These are phyloP conservation scores for Tuctoria greenei DNA, from an alignment of 176 grass and related monocot species.

Conservation along the genomic window DNA sequence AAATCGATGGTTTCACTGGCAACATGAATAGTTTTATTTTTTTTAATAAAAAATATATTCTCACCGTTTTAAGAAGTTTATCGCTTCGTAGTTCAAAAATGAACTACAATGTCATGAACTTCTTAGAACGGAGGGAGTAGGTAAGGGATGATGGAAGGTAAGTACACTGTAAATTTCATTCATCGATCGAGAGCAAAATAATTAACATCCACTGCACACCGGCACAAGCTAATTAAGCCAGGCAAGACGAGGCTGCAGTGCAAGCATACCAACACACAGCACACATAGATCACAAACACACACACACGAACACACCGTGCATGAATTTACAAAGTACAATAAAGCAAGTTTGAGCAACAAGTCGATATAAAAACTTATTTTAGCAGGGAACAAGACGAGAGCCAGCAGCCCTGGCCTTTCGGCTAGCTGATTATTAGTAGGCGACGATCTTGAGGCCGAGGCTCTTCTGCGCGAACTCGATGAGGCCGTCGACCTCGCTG, in stretches of 20 bases:
- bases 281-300: slow-evolving; percentile 1
- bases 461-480: slow-evolving; percentile 71
- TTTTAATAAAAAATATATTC: no score
- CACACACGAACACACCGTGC: background rate
- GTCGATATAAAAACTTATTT: slow-evolving; percentile 31
- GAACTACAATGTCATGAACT: no score
- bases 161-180: slow-evolving; percentile 5
- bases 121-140: background rate
- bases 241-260: background rate
- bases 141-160: background rate
- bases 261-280: background rate
- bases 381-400: background rate
- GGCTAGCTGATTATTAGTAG: slow-evolving; percentile 31
- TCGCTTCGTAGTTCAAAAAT: no score
- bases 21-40: no score
- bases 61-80: no score
- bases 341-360: background rate
- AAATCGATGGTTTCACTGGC: no score
- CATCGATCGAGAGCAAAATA: background rate
- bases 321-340: slow-evolving; percentile 5
- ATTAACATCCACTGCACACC: background rate
- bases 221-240: background rate
- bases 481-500: slow-evolving; percentile 73
- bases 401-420: background rate
- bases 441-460: slow-evolving; percentile 78